Base-by-base conservation (phyloP, 73 alveolate species). In the Paramecium biaurelia region DNA sequence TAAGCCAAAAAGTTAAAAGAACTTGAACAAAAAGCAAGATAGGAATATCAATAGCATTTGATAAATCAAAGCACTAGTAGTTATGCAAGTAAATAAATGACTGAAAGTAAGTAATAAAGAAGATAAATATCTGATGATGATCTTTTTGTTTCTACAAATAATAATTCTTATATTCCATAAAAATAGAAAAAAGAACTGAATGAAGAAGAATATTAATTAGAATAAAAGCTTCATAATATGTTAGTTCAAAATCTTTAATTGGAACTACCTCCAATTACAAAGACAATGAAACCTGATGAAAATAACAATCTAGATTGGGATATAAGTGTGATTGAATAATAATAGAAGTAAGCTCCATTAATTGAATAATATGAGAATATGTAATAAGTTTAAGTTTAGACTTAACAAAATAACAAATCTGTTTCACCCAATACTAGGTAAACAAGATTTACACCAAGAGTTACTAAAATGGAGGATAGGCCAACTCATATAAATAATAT, bases 401-500 rank as follows among this genome's bases (percentile, higher is more conserved):
- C 11, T 9, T 74, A 28, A 9, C 0, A 53, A 53, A 18, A 15
- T 4, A 53, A 41, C 5, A 79, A 24, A 45, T 79, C 90, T 3
- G 56, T 30, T 2, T 79, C 90, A 10, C 90, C 90, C 0, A 79
- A 79, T 24, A 10, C 53, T 20, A 42, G 90, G 26, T n/a, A 79
- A 79, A 79, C 90, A 12, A 79, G 90, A 79, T 79, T 79, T 26
- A 79, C 90, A 11, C 70, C 70, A 43, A 79, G 90, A 79, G 49
- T 23, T 20, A 79, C 90, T 14, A 30, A 79, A 47, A 79, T 79
- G 90, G 90, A 79, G 28, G 42, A 79, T 7, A 38, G 90, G 10
- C 45, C 74, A 3, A 79, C 90, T 8, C 56, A 79, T 34, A 43
- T 79, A 4, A 45, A 45, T 42, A 47, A 79, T 26, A 79, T 79